A percentile compares a stretch with the other conserved stretches of the same genome.
Conservation (phyloP, 2,329 filamentous ascomycete species). For the Calonectria ilicicola region DNA sequence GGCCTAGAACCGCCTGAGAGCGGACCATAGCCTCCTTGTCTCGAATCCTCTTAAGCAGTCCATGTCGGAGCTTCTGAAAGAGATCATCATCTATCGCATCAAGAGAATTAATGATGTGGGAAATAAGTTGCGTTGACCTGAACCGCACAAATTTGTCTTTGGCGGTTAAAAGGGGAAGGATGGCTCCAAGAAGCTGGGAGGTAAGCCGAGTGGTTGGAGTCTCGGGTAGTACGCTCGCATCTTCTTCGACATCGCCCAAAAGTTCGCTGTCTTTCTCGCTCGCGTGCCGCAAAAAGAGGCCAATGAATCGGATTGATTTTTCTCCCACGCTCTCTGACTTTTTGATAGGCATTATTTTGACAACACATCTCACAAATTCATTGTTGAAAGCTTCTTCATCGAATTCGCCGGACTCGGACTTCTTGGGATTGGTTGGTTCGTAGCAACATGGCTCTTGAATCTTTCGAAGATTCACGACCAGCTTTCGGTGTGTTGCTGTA, state of each 20-base stretch:
- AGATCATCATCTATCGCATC: constrained; percentile 93
- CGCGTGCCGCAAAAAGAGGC: constrained; percentile 83
- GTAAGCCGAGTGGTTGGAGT: constrained; percentile 87
- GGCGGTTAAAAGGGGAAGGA: constrained; percentile 81
- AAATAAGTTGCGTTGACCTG: constrained; percentile 88
- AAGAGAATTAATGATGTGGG: constrained; percentile 91
- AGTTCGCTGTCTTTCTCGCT: constrained; percentile 79
- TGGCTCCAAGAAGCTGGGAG: constrained; percentile 76
- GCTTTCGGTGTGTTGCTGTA: constrained; percentile 89
- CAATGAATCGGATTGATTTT: constrained; percentile 85
- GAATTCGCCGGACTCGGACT: constrained; percentile 72
- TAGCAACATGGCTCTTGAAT: constrained; percentile 88
- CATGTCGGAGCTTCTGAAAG: constrained; percentile 84
- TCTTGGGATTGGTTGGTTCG: constrained; percentile 66
- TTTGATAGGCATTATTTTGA: constrained; percentile 87
- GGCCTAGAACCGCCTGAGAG: constrained; percentile 89
- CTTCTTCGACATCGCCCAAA: constrained; percentile 73
- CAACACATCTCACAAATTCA: constrained; percentile 85
- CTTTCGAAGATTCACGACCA: constrained; percentile 88
- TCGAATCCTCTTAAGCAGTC: constrained; percentile 84
- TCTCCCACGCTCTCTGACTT: constrained; percentile 93
- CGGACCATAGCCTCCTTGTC: constrained; percentile 96
- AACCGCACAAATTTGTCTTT: constrained; percentile 96
- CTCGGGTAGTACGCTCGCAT: constrained; percentile 79
- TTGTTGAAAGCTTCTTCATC: constrained; percentile 88